Evolutionary conservation across 176 grass and related monocot genomes (phyloP), one percentile per base, ranked within the genome.

Genomic region (Bothriochloa decipiens): DNA sequence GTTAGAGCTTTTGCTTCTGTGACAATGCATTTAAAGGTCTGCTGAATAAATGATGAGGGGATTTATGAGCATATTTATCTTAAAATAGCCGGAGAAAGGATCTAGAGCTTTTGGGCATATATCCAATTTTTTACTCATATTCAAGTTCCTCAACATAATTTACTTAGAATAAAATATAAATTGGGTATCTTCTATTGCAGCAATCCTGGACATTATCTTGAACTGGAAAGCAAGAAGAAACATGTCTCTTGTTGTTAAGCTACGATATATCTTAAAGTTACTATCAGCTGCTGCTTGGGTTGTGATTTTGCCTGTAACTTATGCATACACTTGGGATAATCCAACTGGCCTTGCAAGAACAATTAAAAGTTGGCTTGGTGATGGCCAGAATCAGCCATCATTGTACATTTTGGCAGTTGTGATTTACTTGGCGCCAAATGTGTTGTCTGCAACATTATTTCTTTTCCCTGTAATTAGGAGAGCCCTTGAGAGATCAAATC

Each of bases 171-270:
- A 27, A 77, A 78, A 58, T 81, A 83, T 32, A 78, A 78, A 77
- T 35, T 29, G 55, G 63, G 8, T 72, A 41, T 49, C 35, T 90
- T 82, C 37, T 70, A 11, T 63, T 91, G 84, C 90, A 97, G 95
- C 95, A 68, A 87, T 93, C 70, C 77, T 98, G 60, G 95, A 98
- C 57, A 82, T 87, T 77, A 84, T 95, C 47, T 91, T 98, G 52
- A 83, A 92, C 83, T 98, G 92, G 95, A 98, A 98, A 92, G 95
- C 95, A 78, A 91, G 95, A 82, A 98, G 77, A 80, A 98, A 88
- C 86, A 98, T 98, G 95, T 95, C 95, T 81, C 85, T 95, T 82
- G 80, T 87, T 65, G 91, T 90, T 75, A 98, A 98, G 86, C 79
- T 98, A 81, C 89, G 92, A 45, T 98, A 90, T 69, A 94, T 98